A percentile compares a stretch with the other conserved stretches of the same genome.
phyloP scores from a whole-genome alignment of 306 rosid genomes.

The Medicago arabica region DNA sequence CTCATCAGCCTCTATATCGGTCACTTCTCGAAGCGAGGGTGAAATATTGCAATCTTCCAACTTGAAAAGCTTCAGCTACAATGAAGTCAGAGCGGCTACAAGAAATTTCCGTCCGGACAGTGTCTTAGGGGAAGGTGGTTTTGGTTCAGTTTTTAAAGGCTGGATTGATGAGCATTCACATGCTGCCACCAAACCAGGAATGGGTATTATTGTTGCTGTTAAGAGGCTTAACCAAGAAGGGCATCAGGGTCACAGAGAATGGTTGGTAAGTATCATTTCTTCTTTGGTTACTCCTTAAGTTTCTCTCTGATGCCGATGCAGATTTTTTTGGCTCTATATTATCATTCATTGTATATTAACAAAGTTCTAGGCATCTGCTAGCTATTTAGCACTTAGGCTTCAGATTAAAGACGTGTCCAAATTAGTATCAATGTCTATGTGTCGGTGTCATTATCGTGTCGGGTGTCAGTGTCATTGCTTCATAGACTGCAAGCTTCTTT shows the following conservation, averaged over 20 bases:
- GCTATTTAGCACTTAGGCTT: not conserved
- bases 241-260: slow-evolving; percentile 91
- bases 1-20: slow-evolving; percentile 64
- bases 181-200: slow-evolving; percentile 78
- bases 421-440: not conserved
- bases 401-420: not conserved
- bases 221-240: slow-evolving; percentile 94
- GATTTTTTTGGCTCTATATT: slow-evolving; percentile 18
- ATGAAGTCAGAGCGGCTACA: slow-evolving; percentile 75
- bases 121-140: slow-evolving; percentile 95
- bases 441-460: not conserved
- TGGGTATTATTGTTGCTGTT: slow-evolving; percentile 84
- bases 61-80: slow-evolving; percentile 69
- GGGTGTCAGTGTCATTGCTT: not conserved
- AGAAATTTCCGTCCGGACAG: slow-evolving; percentile 94
- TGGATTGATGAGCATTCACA: slow-evolving; percentile 85
- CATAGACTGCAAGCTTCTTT: not conserved
- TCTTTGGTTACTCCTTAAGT: not conserved
- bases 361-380: slow-evolving; percentile 26
- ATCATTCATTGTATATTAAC: slow-evolving; percentile 28
- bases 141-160: slow-evolving; percentile 95
- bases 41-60: slow-evolving; percentile 79
- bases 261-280: slow-evolving; percentile 71
- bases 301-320: not conserved
- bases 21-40: slow-evolving; percentile 80